A percentile compares a stretch with the other conserved stretches of the same genome.
These are phyloP conservation scores for Ceratopteris richardii DNA, from an alignment of 75 land plant species.

Conservation along the genomic window DNA sequence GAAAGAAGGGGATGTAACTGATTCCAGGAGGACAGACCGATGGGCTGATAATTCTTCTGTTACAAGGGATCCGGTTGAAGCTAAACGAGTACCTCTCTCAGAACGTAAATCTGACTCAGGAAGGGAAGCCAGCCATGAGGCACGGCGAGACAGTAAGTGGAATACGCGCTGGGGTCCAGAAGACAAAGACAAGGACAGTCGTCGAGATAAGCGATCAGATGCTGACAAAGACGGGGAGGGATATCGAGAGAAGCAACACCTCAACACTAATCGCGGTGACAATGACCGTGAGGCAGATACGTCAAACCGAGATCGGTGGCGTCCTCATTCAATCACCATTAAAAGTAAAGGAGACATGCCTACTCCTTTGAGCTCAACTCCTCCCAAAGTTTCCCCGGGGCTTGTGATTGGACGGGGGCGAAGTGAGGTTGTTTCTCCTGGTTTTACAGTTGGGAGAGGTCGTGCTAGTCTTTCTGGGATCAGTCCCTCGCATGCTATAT, in stretches of 20 bases:
- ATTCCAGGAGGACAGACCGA: constrained; percentile 52
- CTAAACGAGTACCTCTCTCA: constrained; percentile 34
- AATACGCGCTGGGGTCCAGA: constrained; percentile 90
- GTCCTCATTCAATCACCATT: constrained; percentile 42
- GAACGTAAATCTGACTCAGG: constrained; percentile 73
- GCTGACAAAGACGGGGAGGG: constrained; percentile 51
- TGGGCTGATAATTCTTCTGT: constrained; percentile 43
- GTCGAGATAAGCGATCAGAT: constrained; percentile 60
- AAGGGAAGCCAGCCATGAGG: constrained; percentile 51
- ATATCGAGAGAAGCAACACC: constrained; percentile 26
- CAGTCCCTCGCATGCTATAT: constrained; percentile 14
- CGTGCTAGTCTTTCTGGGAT: constrained; percentile 22
- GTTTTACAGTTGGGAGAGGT: constrained; percentile 63
- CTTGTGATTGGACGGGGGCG: constrained; percentile 53
- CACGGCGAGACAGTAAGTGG: constrained; percentile 94
- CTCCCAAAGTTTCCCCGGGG: constrained; percentile 53
- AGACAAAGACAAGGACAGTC: constrained; percentile 61
- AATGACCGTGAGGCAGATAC: constrained; percentile 12
- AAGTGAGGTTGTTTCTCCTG: constrained; percentile 35
- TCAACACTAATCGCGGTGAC: constrained; percentile 9
- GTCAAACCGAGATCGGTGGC: constrained; percentile 65
- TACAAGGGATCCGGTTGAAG: constrained; percentile 45
- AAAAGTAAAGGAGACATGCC: constrained; percentile 67
- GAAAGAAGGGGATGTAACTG: constrained; percentile 81
- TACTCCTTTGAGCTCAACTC: constrained; percentile 35